Conservation (phyloP, 2,329 filamentous ascomycete species). For the Tricladium varicosporioides region DNA sequence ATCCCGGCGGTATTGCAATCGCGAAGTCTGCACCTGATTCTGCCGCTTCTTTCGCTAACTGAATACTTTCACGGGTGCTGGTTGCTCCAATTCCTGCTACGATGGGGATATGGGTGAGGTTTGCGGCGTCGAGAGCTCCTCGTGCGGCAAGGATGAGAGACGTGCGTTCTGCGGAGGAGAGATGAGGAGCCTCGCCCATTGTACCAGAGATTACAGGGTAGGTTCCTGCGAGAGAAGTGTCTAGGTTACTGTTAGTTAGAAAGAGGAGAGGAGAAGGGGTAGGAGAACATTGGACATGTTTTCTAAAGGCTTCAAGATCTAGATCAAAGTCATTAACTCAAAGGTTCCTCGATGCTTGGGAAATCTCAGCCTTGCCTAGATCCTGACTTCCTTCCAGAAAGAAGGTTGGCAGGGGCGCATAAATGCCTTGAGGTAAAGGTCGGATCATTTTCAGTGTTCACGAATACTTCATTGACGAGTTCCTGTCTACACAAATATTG, state of each 20-base stretch:
- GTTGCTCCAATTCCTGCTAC: conserved; percentile 44
- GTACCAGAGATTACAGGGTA: conserved; percentile 12
- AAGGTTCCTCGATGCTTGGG: background rate
- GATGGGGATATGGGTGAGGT: conserved; percentile 39
- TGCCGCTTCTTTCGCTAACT: conserved; percentile 38
- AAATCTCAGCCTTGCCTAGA: background rate
- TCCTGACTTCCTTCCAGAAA: conserved; percentile 13
- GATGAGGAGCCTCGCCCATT: conserved; percentile 12
- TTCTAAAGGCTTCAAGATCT: conserved; percentile 8
- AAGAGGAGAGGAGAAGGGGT: background rate
- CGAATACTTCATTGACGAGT: too few relatives aligned
- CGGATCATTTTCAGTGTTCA: background rate
- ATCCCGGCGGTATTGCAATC: conserved; percentile 19
- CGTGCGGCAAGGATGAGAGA: conserved; percentile 41
- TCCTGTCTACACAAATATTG: too few relatives aligned
- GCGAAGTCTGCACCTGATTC: conserved; percentile 36
- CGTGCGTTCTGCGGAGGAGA: conserved; percentile 35
- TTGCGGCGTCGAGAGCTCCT: conserved; percentile 38
- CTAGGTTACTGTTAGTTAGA: background rate
- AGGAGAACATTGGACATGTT: conserved; percentile 13
- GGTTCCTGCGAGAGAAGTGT: conserved; percentile 7
- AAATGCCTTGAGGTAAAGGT: conserved; percentile 10
- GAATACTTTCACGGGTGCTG: conserved; percentile 37
- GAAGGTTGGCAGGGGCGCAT: conserved; percentile 15
- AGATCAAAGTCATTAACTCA: background rate